Percentiles rank a stretch among this genome's conserved stretches.
Conservation (phyloP, 2,329 filamentous ascomycete species). For the Colletotrichum magnum region DNA sequence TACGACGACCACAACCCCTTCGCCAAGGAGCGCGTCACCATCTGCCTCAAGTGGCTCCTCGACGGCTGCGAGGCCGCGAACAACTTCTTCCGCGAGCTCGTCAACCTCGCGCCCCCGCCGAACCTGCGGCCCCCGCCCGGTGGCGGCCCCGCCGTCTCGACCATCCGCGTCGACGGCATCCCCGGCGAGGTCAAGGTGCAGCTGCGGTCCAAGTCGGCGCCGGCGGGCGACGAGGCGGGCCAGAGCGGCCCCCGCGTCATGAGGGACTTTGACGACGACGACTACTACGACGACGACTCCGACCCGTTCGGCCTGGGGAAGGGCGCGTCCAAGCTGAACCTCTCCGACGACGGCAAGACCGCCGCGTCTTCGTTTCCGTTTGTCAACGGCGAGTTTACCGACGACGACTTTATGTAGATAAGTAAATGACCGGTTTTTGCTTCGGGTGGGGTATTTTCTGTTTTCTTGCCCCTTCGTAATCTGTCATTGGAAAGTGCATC, state of each 20-base stretch:
- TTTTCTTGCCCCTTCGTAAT: background rate
- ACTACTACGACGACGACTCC: slow-evolving; percentile 35
- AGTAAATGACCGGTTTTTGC: too few relatives aligned
- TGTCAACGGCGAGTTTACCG: slow-evolving; percentile 50
- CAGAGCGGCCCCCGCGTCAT: slow-evolving; percentile 16
- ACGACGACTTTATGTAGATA: slow-evolving; percentile 62
- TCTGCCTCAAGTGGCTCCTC: slow-evolving; percentile 88
- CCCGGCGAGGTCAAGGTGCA: slow-evolving; percentile 70
- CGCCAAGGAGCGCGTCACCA: slow-evolving; percentile 90
- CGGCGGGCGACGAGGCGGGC: slow-evolving; percentile 25
- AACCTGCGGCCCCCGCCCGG: slow-evolving; percentile 53
- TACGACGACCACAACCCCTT: slow-evolving; percentile 96
- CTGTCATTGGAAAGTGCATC: too few relatives aligned
- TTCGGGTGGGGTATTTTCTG: background rate
- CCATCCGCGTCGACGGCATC: slow-evolving; percentile 68
- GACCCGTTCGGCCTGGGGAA: slow-evolving; percentile 58
- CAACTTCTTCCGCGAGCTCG: slow-evolving; percentile 77
- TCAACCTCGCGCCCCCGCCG: slow-evolving; percentile 59
- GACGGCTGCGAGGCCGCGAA: slow-evolving; percentile 82
- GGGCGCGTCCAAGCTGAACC: slow-evolving; percentile 58
- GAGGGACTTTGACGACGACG: too few relatives aligned
- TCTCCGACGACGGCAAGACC: slow-evolving; percentile 41
- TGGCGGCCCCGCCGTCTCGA: slow-evolving; percentile 55
- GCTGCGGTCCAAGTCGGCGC: slow-evolving; percentile 52
- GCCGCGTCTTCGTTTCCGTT: slow-evolving; percentile 38